phyloP scores from a whole-genome alignment of 805 yeast species.

The Zygosaccharomyces bisporus region DNA sequence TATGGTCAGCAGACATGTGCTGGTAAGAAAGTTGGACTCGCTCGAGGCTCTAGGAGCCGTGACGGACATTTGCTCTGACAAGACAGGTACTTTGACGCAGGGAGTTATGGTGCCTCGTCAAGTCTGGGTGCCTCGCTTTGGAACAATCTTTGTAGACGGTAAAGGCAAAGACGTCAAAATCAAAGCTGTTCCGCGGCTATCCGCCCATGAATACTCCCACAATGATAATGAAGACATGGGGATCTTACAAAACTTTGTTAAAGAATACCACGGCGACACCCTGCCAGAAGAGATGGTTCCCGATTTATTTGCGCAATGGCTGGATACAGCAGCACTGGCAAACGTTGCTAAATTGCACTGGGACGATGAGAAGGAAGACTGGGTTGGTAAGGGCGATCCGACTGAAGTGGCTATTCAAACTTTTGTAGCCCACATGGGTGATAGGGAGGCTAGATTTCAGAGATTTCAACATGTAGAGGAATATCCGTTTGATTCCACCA shows the following conservation, averaged over 20 bases:
- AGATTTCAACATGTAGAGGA: constrained; percentile 58
- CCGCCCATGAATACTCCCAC: constrained; percentile 37
- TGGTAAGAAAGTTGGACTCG: constrained; percentile 87
- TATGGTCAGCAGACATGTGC: constrained; percentile 93
- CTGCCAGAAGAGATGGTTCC: constrained; percentile 22
- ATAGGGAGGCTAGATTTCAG: constrained; percentile 21
- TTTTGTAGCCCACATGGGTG: constrained; percentile 55
- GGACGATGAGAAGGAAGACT: constrained; percentile 42
- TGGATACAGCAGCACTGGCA: constrained; percentile 67
- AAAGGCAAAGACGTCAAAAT: constrained; percentile 78
- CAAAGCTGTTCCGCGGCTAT: constrained; percentile 71
- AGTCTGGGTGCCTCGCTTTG: constrained; percentile 77
- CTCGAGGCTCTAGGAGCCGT: constrained; percentile 95
- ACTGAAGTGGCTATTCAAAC: constrained; percentile 88
- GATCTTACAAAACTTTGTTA: constrained; percentile 26
- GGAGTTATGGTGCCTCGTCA: constrained; percentile 87
- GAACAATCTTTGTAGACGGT: constrained; percentile 57
- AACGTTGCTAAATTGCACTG: constrained; percentile 67
- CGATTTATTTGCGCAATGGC: constrained; percentile 45
- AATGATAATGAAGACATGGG: constrained; percentile 33
- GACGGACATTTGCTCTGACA: constrained; percentile 88
- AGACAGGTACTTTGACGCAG: constrained; percentile 86
- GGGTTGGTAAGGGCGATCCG: constrained; percentile 87
- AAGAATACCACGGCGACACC: constrained; percentile 14
- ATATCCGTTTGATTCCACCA: constrained; percentile 76